Evolutionary conservation across 106 monocot genomes (phyloP), one percentile per base, ranked within the genome.

Genomic region (Dendrobium officinale): DNA sequence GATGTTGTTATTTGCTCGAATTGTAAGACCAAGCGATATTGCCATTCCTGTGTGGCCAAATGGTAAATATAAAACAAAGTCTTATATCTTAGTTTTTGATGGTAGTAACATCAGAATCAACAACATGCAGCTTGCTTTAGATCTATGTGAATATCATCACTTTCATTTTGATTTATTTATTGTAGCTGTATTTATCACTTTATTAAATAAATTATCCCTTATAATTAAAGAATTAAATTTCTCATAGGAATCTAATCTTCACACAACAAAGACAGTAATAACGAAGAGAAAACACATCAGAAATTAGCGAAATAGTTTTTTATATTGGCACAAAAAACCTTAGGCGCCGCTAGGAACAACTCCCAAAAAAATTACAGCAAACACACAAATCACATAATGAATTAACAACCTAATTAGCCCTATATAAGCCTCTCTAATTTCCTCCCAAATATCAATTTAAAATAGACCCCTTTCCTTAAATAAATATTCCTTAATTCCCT

Each of bases 11-110:
- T 70, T 70, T 70, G 70, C 33, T 70, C 70, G 0, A 70, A 70
- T 70, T 70, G 70, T 70, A 70, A 70, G 15, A 70, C 17, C 37
- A 70, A 70, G 70, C 70, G 70, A 33, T 70, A 70, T 70, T 70
- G 70, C 70, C 24, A 15, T 37, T 4, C 70, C 1, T 70, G 70
- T 15, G 16, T 70, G n/a, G 70, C 70, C 70, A 70, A 70, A 70
- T 70, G 70, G 70, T 70, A 70, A 33, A 70, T 37, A 70, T 70
- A 70, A 70, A 15, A 15, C 29, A 11, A 16, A 70, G 33, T 37
- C 4, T 9, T 70, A 2, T 70, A 22, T 70, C 33, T 70, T 37
- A 26, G 67, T 67, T 27, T 67, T 67, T 67, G 20, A 26, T 27
- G 16, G 67, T 29, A 26, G 27, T 67, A 9, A 29, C 15, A 70